phyloP scores from a whole-genome alignment of 495 filamentous ascomycete genomes.

The Lasiosphaeria hispida region DNA sequence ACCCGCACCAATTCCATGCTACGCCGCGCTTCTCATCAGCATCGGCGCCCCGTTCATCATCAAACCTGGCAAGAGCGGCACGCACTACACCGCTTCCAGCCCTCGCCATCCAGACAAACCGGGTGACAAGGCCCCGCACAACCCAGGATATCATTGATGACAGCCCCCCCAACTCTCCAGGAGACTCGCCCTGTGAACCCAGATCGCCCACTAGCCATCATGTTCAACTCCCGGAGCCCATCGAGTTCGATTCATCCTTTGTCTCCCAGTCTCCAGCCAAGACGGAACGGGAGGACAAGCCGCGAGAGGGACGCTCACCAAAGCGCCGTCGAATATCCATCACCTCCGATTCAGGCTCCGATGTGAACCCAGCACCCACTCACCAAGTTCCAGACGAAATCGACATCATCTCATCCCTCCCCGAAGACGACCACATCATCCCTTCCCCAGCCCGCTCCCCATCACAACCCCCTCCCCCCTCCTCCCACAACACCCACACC shows the following conservation, averaged over 20 bases:
- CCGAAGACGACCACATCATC: constrained; percentile 1
- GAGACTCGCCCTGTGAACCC: constrained; percentile 13
- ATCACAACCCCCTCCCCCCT: neutral
- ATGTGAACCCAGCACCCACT: neutral
- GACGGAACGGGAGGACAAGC: neutral
- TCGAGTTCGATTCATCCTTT: constrained; percentile 34
- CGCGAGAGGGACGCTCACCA: constrained; percentile 16
- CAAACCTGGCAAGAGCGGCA: constrained; percentile 11
- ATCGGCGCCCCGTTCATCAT: constrained; percentile 21
- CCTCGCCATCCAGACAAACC: constrained; percentile 15
- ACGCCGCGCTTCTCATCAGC: constrained; percentile 40
- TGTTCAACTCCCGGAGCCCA: constrained; percentile 28
- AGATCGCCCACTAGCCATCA: constrained; percentile 1
- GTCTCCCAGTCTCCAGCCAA: constrained; percentile 20
- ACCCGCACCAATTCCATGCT: constrained; percentile 36
- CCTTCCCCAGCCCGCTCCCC: neutral
- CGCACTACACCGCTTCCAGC: constrained; percentile 21
- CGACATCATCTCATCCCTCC: neutral
- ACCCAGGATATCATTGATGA: constrained; percentile 33
- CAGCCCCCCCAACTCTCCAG: constrained; percentile 16
- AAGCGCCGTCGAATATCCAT: constrained; percentile 32
- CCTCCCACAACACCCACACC: neutral
- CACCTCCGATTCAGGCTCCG: neutral
- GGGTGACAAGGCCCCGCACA: constrained; percentile 12
- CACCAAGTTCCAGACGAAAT: neutral